These are phyloP conservation scores for Kockiozyma suomiensis DNA, from an alignment of 805 yeast species.

Conservation along the genomic window DNA sequence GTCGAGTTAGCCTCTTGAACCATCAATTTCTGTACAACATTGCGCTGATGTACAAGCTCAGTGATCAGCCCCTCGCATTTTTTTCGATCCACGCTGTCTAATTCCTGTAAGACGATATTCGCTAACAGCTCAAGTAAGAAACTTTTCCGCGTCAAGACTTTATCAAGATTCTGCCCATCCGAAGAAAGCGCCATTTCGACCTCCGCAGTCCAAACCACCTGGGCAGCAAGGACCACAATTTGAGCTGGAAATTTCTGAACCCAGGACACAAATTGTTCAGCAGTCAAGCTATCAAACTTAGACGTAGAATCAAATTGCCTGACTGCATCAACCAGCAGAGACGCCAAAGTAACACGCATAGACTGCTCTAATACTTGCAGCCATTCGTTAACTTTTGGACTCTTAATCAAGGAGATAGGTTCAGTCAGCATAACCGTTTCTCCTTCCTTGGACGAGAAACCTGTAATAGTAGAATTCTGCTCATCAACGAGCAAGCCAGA, in stretches of 20 bases:
- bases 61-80: conserved; percentile 64
- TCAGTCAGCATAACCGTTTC: conserved; percentile 54
- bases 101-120: conserved; percentile 38
- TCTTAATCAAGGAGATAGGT: conserved; percentile 50
- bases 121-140: conserved; percentile 42
- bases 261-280: conserved; percentile 41
- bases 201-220: conserved; percentile 56
- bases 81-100: conserved; percentile 44
- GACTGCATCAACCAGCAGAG: conserved; percentile 42
- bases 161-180: not conserved
- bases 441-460: conserved; percentile 64
- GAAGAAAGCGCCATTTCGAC: conserved; percentile 39
- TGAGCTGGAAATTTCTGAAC: conserved; percentile 57
- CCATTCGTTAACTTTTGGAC: conserved; percentile 61
- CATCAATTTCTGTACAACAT: conserved; percentile 42
- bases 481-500: conserved; percentile 46
- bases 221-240: conserved; percentile 55
- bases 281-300: conserved; percentile 15
- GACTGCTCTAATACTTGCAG: conserved; percentile 58
- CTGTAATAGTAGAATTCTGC: conserved; percentile 45
- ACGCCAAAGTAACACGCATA: conserved; percentile 53
- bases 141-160: not conserved
- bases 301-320: conserved; percentile 33
- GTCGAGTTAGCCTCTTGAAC: conserved; percentile 19
- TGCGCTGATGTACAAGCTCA: conserved; percentile 64